Evolutionary conservation across 768 basidiomycete genomes (phyloP), one percentile per base, ranked within the genome.

Genomic region (Trametes maxima): DNA sequence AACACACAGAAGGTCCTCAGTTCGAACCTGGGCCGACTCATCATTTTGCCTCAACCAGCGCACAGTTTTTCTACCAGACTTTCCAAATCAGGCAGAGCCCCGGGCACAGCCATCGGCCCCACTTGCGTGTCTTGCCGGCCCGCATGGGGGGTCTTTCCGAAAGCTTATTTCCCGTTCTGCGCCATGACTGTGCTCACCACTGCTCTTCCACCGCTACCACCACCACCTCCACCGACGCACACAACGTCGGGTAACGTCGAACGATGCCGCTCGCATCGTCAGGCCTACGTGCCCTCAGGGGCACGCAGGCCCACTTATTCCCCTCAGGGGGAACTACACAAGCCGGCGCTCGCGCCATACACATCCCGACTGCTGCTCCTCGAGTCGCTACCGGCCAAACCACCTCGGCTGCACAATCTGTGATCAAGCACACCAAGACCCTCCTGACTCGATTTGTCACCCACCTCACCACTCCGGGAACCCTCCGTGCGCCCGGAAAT

Each of bases 1-100:
- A 85, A 87, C 85, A 86, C 85, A 85, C 85, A 85, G 85, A 84
- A 85, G 85, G 84, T 82, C 85, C 79, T 76, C 83, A 80, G 85
- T 85, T 86, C 83, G 83, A 86, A 70, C 83, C 84, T 80, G 82
- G 81, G 74, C 83, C 82, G 63, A 64, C 63, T 67, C 66, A 67
- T 47, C 28, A 3, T 33, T 33, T 33, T 33, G 28, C 28, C n/a
- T n/a, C n/a, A n/a, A n/a, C n/a, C n/a, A n/a, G n/a, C n/a, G n/a
- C n/a, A n/a, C n/a, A n/a, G n/a, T n/a, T n/a, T n/a, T n/a, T n/a
- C n/a, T n/a, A n/a, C n/a, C n/a, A n/a, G n/a, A n/a, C 28, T 33
- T 33, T 33, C 28, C 28, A 33, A 33, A 33, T 33, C 4, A 33
- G 28, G 28, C 28, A 8, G 28, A 3, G 28, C 28, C n/a, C n/a